Conservation (phyloP, 1,139 yeast genomes). For the Kazachstania sp. region DNA sequence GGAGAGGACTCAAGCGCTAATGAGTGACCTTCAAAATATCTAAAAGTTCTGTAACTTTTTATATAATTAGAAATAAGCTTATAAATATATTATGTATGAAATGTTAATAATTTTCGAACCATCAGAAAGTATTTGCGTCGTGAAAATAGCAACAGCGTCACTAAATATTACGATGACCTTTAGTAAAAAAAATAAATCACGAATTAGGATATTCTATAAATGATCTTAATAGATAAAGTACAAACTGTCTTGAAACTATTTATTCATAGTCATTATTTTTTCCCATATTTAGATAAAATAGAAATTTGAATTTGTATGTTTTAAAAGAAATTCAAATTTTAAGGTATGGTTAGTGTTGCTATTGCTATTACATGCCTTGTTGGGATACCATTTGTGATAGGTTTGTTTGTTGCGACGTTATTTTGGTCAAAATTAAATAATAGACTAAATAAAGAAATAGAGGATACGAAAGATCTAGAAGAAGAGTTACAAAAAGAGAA, state of each 20-base stretch:
- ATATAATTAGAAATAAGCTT: not conserved
- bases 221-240: too few species aligned
- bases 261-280: too few species aligned
- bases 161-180: too few species aligned
- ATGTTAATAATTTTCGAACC: not conserved
- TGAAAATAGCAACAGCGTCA: not conserved
- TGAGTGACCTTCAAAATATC: constrained; percentile 21
- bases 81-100: not conserved
- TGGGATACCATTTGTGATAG: constrained; percentile 37
- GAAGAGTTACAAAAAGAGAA: constrained; percentile 28
- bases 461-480: constrained; percentile 29
- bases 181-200: too few species aligned
- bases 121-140: not conserved
- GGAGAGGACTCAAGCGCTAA: constrained; percentile 20
- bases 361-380: constrained; percentile 45
- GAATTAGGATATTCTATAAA: too few species aligned
- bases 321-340: not conserved
- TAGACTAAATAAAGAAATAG: constrained; percentile 33
- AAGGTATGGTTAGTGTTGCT: constrained; percentile 15
- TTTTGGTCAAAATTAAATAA: constrained; percentile 35
- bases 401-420: constrained; percentile 28
- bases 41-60: not conserved
- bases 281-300: too few species aligned
- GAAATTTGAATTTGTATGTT: too few species aligned
- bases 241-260: too few species aligned